phyloP scores from a whole-genome alignment of 768 basidiomycete species.

The Tulasnella sp. region DNA sequence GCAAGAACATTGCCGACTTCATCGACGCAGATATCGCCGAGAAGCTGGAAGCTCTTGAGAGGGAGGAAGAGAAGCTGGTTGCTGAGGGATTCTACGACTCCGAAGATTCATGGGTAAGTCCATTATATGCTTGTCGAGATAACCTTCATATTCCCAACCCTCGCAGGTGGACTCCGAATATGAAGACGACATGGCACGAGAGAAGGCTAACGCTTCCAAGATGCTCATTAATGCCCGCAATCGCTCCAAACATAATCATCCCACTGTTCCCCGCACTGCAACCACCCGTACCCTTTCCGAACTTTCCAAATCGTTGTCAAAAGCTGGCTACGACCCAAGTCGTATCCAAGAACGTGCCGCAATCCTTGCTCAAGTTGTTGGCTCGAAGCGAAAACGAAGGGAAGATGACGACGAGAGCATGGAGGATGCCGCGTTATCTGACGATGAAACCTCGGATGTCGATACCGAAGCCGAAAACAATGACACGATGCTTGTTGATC shows the following conservation, averaged over 20 bases:
- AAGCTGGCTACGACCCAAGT: slow-evolving; percentile 80
- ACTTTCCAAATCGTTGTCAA: slow-evolving; percentile 68
- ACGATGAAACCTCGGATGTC: slow-evolving; percentile 27
- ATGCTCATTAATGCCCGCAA: slow-evolving; percentile 70
- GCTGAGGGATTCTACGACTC: slow-evolving; percentile 91
- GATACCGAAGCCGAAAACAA: slow-evolving; percentile 35
- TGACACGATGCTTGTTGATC: slow-evolving; percentile 33
- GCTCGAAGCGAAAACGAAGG: slow-evolving; percentile 54
- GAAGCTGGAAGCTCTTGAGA: slow-evolving; percentile 92
- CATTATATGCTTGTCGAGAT: background rate
- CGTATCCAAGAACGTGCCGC: slow-evolving; percentile 80
- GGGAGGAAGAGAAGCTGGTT: slow-evolving; percentile 89
- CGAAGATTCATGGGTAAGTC: slow-evolving; percentile 70
- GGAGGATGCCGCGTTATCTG: slow-evolving; percentile 42
- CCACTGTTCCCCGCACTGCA: slow-evolving; percentile 58
- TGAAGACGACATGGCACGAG: slow-evolving; percentile 61
- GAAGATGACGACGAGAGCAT: slow-evolving; percentile 42
- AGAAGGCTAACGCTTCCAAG: slow-evolving; percentile 44
- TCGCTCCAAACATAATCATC: slow-evolving; percentile 75
- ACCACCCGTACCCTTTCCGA: slow-evolving; percentile 55
- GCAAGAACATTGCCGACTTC: slow-evolving; percentile 98
- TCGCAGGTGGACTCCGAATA: slow-evolving; percentile 48
- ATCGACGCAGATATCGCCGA: slow-evolving; percentile 95
- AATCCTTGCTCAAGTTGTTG: slow-evolving; percentile 59
- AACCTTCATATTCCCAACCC: background rate